These are phyloP conservation scores for Cyamopsis tetragonoloba DNA, from an alignment of 306 rosid species.

Conservation along the genomic window DNA sequence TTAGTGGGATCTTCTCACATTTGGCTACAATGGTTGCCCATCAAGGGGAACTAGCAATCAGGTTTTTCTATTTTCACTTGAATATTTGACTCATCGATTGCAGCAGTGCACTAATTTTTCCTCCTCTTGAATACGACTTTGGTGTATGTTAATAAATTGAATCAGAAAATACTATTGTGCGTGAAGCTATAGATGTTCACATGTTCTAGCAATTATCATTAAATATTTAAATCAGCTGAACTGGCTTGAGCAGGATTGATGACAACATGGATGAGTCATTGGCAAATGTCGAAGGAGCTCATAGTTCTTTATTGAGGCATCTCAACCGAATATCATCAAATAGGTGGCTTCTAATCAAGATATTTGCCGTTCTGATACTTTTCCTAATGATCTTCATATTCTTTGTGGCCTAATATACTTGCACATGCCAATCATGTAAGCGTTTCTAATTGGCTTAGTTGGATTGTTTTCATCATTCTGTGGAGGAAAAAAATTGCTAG, in stretches of 20 bases:
- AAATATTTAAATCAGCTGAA: slow-evolving; percentile 26
- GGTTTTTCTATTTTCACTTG: slow-evolving; percentile 48
- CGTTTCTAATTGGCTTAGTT: slow-evolving; percentile 17
- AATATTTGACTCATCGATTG: background rate
- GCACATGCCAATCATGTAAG: slow-evolving; percentile 12
- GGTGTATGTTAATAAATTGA: background rate
- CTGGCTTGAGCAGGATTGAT: slow-evolving; percentile 65
- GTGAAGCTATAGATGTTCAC: slow-evolving; percentile 8
- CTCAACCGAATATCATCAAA: slow-evolving; percentile 81
- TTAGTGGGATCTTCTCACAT: slow-evolving; percentile 86
- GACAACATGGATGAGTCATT: slow-evolving; percentile 91
- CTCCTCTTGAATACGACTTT: slow-evolving; percentile 3
- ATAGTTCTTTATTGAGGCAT: slow-evolving; percentile 73
- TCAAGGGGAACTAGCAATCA: slow-evolving; percentile 96
- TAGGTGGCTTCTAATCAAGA: slow-evolving; percentile 87
- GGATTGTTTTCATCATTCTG: slow-evolving; percentile 20
- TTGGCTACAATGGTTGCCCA: slow-evolving; percentile 98
- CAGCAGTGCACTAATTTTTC: background rate
- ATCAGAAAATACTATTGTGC: background rate
- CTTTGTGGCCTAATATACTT: slow-evolving; percentile 61
- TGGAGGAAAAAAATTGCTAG: slow-evolving; percentile 9
- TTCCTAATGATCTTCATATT: slow-evolving; percentile 71
- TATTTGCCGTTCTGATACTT: slow-evolving; percentile 67
- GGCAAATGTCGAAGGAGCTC: slow-evolving; percentile 94
- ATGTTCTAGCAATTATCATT: slow-evolving; percentile 17